Evolutionary conservation across 441 rosid genomes (phyloP).

Genomic region (Mallotus repandus): DNA sequence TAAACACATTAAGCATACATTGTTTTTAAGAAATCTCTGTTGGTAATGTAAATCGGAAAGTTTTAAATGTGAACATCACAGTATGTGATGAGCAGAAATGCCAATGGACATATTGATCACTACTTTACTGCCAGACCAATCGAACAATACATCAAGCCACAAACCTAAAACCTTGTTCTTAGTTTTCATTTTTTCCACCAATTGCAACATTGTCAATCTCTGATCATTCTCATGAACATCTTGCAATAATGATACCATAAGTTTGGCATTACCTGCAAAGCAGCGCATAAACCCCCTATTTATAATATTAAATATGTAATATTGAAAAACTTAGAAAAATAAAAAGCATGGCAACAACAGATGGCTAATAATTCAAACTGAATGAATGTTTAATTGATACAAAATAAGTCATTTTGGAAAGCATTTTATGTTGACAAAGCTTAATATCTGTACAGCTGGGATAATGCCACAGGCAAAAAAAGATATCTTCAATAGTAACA

Average conservation of each 20-base stretch:
- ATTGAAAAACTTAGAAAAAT: too few relatives aligned
- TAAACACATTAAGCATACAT: background rate
- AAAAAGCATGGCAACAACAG: too few relatives aligned
- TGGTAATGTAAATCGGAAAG: background rate
- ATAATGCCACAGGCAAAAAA: too few relatives aligned
- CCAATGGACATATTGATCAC: background rate
- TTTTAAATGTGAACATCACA: background rate
- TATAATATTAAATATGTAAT: too few relatives aligned
- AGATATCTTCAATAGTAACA: too few relatives aligned
- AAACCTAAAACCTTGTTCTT: slow-evolving; percentile 78
- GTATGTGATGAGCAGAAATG: background rate
- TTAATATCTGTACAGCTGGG: too few relatives aligned
- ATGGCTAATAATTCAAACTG: too few relatives aligned
- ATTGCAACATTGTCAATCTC: slow-evolving; percentile 81
- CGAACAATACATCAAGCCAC: slow-evolving; percentile 20
- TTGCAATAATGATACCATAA: slow-evolving; percentile 73
- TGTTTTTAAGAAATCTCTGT: background rate
- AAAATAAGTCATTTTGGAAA: too few relatives aligned
- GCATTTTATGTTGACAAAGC: background rate
- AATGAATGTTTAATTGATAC: background rate
- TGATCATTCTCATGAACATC: slow-evolving; percentile 69
- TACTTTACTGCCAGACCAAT: background rate
- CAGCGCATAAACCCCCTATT: slow-evolving; percentile 2
- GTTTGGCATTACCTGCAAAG: slow-evolving; percentile 61
- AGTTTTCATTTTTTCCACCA: slow-evolving; percentile 81